These are phyloP conservation scores for Saturnispora besseyi DNA, from an alignment of 805 yeast genomes.

Conservation along the genomic window DNA sequence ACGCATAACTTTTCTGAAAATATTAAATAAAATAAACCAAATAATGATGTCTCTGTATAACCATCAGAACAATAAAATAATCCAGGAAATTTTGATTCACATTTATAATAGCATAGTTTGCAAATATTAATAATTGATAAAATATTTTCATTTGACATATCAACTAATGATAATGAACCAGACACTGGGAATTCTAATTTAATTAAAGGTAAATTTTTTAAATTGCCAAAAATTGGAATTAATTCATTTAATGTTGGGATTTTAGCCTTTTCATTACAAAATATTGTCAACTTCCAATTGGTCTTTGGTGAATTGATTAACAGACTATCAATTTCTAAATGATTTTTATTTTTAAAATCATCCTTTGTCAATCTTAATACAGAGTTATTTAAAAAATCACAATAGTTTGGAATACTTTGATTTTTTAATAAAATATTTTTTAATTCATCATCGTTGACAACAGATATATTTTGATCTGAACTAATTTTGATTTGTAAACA, in stretches of 20 bases:
- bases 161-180: slow-evolving; percentile 74
- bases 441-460: slow-evolving; percentile 1
- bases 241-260: slow-evolving; percentile 42
- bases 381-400: slow-evolving; percentile 39
- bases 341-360: slow-evolving; percentile 20
- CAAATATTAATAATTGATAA: slow-evolving; percentile 59
- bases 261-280: slow-evolving; percentile 50
- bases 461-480: slow-evolving; percentile 9
- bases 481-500: slow-evolving; percentile 26
- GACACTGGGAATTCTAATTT: slow-evolving; percentile 70
- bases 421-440: background rate
- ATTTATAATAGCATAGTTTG: slow-evolving; percentile 48
- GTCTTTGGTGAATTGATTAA: slow-evolving; percentile 44
- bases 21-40: slow-evolving; percentile 61
- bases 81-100: slow-evolving; percentile 31
- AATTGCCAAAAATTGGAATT: slow-evolving; percentile 16
- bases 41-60: slow-evolving; percentile 80
- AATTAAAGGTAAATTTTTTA: slow-evolving; percentile 17
- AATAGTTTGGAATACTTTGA: slow-evolving; percentile 32
- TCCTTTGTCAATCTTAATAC: slow-evolving; percentile 34
- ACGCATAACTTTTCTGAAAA: slow-evolving; percentile 53
- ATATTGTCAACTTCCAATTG: slow-evolving; percentile 45
- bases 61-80: slow-evolving; percentile 83
- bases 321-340: slow-evolving; percentile 21
- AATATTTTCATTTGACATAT: slow-evolving; percentile 52